These are phyloP conservation scores for Tetrapisispora namnaoensis DNA, from an alignment of 805 yeast species.

Conservation along the genomic window DNA sequence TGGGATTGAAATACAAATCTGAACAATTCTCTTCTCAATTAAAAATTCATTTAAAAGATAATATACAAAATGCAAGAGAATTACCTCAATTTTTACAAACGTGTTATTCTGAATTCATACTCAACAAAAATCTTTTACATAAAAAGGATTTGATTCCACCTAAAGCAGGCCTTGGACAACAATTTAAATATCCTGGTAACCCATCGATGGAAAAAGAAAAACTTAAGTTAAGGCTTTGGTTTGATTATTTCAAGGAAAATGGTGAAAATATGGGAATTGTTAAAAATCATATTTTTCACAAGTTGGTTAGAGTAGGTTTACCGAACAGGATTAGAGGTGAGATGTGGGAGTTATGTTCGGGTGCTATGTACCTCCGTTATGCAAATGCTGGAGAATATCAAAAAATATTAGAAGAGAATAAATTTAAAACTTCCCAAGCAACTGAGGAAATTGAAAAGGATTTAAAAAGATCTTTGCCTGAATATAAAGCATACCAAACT, in stretches of 20 bases:
- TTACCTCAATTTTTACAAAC: constrained; percentile 58
- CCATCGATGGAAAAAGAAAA: constrained; percentile 67
- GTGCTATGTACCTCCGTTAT: constrained; percentile 68
- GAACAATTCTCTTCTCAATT: constrained; percentile 70
- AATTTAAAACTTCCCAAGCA: constrained; percentile 63
- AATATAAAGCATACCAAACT: constrained; percentile 86
- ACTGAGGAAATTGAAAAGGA: constrained; percentile 96
- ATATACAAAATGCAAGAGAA: constrained; percentile 49
- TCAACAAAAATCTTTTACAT: constrained; percentile 37
- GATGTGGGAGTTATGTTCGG: constrained; percentile 87
- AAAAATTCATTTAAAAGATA: constrained; percentile 50
- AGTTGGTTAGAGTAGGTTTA: constrained; percentile 78
- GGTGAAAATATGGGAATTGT: constrained; percentile 78
- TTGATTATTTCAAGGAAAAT: constrained; percentile 72
- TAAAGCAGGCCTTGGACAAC: constrained; percentile 77
- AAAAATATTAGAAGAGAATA: constrained; percentile 47
- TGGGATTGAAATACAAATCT: constrained; percentile 69
- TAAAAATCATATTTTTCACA: constrained; percentile 67
- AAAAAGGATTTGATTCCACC: constrained; percentile 44
- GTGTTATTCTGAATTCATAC: constrained; percentile 78
- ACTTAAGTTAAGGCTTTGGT: constrained; percentile 85
- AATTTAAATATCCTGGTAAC: constrained; percentile 85
- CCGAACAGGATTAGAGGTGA: constrained; percentile 96
- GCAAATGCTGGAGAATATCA: constrained; percentile 52
- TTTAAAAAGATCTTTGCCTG: constrained; percentile 87